phyloP scores from a whole-genome alignment of 2,329 filamentous ascomycete genomes.

The Colletotrichum musicola region DNA sequence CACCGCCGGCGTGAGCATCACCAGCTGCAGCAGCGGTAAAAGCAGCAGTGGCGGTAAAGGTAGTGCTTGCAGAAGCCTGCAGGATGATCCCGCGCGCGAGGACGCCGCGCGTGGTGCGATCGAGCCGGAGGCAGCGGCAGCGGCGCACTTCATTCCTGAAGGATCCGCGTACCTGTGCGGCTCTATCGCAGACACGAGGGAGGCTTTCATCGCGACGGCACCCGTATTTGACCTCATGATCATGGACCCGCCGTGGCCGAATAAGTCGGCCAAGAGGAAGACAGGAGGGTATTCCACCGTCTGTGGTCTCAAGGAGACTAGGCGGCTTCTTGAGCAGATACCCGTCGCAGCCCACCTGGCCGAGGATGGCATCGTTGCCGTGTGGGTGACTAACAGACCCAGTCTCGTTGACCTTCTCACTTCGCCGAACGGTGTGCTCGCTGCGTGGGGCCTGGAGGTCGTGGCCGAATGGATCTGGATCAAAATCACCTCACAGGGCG shows the following conservation, averaged over 20 bases:
- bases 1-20: conserved; percentile 30
- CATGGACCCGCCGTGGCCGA: conserved; percentile 86
- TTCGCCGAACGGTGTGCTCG: conserved; percentile 69
- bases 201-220: conserved; percentile 56
- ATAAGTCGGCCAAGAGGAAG: conserved; percentile 77
- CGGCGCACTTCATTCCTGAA: conserved; percentile 53
- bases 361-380: conserved; percentile 69
- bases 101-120: neutral
- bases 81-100: neutral
- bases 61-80: neutral
- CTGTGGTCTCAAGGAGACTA: conserved; percentile 59
- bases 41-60: neutral
- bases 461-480: conserved; percentile 84
- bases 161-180: conserved; percentile 62
- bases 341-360: conserved; percentile 69
- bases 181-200: conserved; percentile 56
- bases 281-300: conserved; percentile 63
- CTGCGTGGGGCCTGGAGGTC: conserved; percentile 74
- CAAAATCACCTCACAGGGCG: conserved; percentile 75
- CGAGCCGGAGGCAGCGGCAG: neutral
- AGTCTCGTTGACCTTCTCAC: conserved; percentile 68
- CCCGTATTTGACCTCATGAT: conserved; percentile 76
- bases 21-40: neutral
- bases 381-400: conserved; percentile 84
- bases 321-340: conserved; percentile 63